Evolutionary conservation across 1,284 basidiomycete species (phyloP).

Genomic region (Trametes versicolor): DNA sequence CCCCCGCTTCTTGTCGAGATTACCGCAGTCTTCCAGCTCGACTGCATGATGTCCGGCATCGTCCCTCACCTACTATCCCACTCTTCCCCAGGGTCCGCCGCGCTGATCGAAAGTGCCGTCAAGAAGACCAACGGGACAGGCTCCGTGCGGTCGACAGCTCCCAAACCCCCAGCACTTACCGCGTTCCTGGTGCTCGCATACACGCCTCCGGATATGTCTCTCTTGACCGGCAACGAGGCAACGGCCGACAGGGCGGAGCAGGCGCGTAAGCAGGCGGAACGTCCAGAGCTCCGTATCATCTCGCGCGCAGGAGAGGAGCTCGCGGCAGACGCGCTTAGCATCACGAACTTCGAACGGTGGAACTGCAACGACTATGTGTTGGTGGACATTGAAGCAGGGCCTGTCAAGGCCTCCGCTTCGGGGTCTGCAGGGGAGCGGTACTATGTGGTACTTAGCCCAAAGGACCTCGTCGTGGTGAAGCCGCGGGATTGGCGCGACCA

Average conservation of each 20-base stretch:
- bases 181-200: conserved; percentile 91
- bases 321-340: conserved; percentile 84
- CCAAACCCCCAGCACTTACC: conserved; percentile 53
- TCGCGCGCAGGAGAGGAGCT: conserved; percentile 91
- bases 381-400: conserved; percentile 50
- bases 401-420: conserved; percentile 22
- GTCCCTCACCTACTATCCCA: conserved; percentile 74
- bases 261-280: conserved; percentile 83
- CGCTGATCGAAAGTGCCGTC: conserved; percentile 20
- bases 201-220: conserved; percentile 72
- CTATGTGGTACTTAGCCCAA: conserved; percentile 88
- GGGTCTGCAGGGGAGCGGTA: conserved; percentile 49
- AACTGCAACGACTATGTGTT: conserved; percentile 94
- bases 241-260: conserved; percentile 78
- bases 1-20: conserved; percentile 84
- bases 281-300: conserved; percentile 94
- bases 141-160: conserved; percentile 31
- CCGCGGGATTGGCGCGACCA: conserved; percentile 92
- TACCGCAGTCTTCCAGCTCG: conserved; percentile 91
- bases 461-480: conserved; percentile 86
- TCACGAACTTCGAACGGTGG: conserved; percentile 85
- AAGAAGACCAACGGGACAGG: conserved; percentile 34
- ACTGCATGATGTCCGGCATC: conserved; percentile 96
- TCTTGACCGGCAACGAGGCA: conserved; percentile 66
- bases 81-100: conserved; percentile 33